A percentile compares a stretch with the other conserved stretches of the same genome.
These are phyloP conservation scores for Atkinsonella hypoxylon DNA, from an alignment of 2,329 filamentous ascomycete species.

Conservation along the genomic window DNA sequence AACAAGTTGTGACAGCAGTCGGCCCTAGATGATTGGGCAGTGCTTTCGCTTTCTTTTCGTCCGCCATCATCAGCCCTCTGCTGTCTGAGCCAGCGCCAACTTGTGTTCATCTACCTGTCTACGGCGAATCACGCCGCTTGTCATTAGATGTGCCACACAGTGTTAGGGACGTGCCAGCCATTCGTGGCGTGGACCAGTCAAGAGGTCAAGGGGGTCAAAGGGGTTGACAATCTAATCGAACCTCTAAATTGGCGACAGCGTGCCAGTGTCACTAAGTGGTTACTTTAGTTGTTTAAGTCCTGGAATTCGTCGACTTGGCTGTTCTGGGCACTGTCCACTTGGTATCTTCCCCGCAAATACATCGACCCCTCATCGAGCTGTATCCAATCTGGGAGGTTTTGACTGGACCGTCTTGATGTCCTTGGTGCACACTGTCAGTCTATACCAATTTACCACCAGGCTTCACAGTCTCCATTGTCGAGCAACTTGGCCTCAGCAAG, in stretches of 20 bases:
- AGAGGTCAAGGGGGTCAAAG: too few species aligned
- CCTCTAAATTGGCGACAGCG: neutral
- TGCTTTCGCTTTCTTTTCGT: too few species aligned
- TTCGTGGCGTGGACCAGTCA: too few species aligned
- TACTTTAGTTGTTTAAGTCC: neutral
- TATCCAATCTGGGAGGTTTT: neutral
- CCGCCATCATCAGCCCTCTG: neutral
- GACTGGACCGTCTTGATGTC: slow-evolving; percentile 10
- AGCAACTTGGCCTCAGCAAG: neutral
- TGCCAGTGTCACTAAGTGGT: too few species aligned
- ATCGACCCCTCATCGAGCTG: neutral
- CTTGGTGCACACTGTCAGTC: slow-evolving; percentile 8
- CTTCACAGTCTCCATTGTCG: neutral
- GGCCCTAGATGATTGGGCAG: too few species aligned
- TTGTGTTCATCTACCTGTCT: neutral
- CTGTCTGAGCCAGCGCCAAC: neutral
- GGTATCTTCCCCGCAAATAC: slow-evolving; percentile 1
- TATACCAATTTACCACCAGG: neutral
- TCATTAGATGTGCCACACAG: neutral
- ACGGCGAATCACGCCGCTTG: neutral
- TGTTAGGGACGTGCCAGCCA: neutral
- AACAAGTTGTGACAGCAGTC: neutral
- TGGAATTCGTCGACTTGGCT: neutral
- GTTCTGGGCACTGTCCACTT: neutral
- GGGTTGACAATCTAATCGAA: too few species aligned